A percentile compares a stretch with the other conserved stretches of the same genome.
Conservation (phyloP, 192 early-diverging fungal genomes). For the Entomortierella chlamydospora region DNA sequence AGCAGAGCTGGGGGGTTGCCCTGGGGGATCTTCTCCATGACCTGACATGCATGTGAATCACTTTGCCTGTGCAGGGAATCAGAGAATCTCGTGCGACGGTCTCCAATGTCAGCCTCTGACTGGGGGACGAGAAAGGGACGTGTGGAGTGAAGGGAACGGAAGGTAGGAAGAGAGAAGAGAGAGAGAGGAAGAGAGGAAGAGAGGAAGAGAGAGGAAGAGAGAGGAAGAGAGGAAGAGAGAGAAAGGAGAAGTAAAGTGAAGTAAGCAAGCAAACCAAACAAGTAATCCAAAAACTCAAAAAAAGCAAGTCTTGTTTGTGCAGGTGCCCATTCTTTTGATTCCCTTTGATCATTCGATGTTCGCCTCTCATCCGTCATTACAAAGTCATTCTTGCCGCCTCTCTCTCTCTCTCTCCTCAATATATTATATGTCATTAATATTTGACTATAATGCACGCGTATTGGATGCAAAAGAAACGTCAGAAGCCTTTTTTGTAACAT, state of each 20-base stretch:
- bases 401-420: too few species aligned
- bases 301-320: too few species aligned
- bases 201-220: background rate
- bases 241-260: background rate
- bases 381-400: too few species aligned
- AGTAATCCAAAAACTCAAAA: too few species aligned
- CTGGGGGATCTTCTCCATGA: conserved; percentile 33
- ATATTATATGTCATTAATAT: too few species aligned
- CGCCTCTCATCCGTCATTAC: too few species aligned
- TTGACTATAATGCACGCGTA: too few species aligned
- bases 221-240: background rate
- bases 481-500: too few species aligned
- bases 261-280: background rate
- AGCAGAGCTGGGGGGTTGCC: conserved; percentile 12
- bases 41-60: conserved; percentile 40
- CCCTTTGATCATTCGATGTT: too few species aligned
- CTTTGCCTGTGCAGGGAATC: background rate
- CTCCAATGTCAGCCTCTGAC: background rate
- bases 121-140: background rate
- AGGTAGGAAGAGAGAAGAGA: background rate
- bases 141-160: background rate
- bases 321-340: too few species aligned
- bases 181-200: background rate
- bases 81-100: background rate
- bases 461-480: too few species aligned